Base-by-base conservation (phyloP, 352 stramenopile species). In the Globisporangium splendens region DNA sequence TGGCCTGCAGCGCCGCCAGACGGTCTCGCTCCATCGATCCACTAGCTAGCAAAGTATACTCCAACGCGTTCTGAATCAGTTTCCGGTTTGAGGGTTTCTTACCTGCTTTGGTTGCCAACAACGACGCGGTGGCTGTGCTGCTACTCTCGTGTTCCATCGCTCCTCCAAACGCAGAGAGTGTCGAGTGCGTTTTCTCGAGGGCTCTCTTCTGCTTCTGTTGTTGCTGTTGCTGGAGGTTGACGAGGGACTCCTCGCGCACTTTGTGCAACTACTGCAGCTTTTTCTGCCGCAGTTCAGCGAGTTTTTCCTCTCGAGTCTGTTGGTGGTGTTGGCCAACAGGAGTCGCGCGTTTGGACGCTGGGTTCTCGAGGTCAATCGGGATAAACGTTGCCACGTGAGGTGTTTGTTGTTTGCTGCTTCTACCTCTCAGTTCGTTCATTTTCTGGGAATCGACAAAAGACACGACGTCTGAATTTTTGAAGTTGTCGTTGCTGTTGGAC, bases 11-110 rank as follows among this genome's bases (percentile, higher is more conserved):
- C 0, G 79, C 82, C 2, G 74, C 62, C 1, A 28, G 42, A 1
- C 84, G 79, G 18, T 89, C 82, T 20, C 72, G 82, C 33, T 80
- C 80, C 61, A 83, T 76, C 0, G 80, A 88, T 0, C 62, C 72
- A 2, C 84, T 83, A 14, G 83, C 82, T 18, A 91, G 62, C 1
- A 94, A 56, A 20, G 79, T 94, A 51, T 74, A 91, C 70, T 90
- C 79, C 54, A 92, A 54, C n/a, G 84, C 84, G 31, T 94, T 92
- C 53, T 92, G 82, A 22, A 94, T 76, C 11, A 91, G 59, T 52
- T 87, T 72, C 6, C 77, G 74, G 44, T 92, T 93, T 8, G 79
- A 89, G 15, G 77, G 66, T 3, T 65, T 65, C 38, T 85, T 83
- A 10, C 28, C 5, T 10, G 28, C 28, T 35, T 35, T 35, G 10